Evolutionary conservation across 2,329 filamentous ascomycete species (phyloP).

Genomic region (Penicillium sp.): DNA sequence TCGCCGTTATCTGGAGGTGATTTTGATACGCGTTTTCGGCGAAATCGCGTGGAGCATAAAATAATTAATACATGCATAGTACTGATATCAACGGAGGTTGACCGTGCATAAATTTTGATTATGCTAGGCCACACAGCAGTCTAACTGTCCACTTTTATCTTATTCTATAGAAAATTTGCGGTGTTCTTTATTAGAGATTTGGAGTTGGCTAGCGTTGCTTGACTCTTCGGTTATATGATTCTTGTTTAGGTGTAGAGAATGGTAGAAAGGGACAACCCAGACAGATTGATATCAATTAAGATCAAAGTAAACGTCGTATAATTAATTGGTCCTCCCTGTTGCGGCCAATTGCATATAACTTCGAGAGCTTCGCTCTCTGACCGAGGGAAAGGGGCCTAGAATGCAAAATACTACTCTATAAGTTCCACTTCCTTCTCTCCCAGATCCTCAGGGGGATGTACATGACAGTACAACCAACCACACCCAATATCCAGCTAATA

Average conservation of each 20-base stretch:
- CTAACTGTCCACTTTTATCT: background rate
- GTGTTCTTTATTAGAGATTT: no score
- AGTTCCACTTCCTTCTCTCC: background rate
- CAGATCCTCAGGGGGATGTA: background rate
- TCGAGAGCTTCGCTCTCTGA: background rate
- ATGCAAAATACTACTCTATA: background rate
- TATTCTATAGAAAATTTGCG: background rate
- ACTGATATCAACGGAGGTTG: background rate
- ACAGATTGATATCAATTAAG: background rate
- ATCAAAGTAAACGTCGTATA: background rate
- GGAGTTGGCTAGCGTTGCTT: no score
- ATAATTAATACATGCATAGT: background rate
- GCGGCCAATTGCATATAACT: background rate
- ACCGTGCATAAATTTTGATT: background rate
- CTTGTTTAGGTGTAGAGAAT: background rate
- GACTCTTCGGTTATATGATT: background rate
- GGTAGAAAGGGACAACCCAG: background rate
- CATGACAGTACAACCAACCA: background rate
- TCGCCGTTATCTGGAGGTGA: background rate
- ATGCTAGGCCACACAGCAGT: background rate
- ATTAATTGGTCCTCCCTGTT: background rate
- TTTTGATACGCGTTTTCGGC: background rate
- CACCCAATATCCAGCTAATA: conserved; percentile 16
- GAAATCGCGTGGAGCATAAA: background rate
- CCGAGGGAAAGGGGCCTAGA: background rate